Evolutionary conservation across 768 basidiomycete genomes (phyloP).

Genomic region (Boletus edulis): DNA sequence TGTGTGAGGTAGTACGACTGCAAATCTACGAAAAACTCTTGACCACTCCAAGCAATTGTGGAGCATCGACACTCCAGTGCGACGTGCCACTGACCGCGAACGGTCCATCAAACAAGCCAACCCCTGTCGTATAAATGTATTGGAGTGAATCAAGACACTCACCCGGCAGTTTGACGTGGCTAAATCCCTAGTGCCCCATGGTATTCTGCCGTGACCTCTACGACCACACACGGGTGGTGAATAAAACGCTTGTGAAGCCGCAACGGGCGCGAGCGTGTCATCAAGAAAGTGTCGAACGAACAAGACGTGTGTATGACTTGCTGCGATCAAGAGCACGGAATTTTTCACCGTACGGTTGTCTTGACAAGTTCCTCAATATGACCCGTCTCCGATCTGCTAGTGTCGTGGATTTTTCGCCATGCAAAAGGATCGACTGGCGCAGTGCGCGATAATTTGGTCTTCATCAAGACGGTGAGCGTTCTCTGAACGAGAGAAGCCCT

Average conservation of each 20-base stretch:
- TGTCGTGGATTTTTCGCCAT: conserved; percentile 4
- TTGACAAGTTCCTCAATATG: conserved; percentile 12
- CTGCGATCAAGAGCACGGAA: conserved; percentile 19
- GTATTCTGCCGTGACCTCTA: conserved; percentile 1
- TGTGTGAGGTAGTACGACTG: conserved; percentile 31
- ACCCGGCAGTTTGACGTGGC: conserved; percentile 20
- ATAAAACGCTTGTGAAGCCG: conserved; percentile 13
- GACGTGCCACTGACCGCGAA: neutral
- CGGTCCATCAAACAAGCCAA: conserved; percentile 1
- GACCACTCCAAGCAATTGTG: conserved; percentile 5
- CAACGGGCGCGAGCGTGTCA: conserved; percentile 12
- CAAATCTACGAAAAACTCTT: conserved; percentile 13
- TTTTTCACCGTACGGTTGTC: conserved; percentile 27
- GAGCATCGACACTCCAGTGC: conserved; percentile 1
- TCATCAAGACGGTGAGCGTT: conserved; percentile 12
- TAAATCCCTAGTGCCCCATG: neutral
- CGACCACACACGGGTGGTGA: conserved; percentile 6
- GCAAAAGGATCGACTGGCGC: neutral
- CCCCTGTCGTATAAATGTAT: conserved; percentile 19
- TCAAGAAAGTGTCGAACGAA: conserved; percentile 25
- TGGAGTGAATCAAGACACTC: conserved; percentile 34
- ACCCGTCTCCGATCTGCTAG: neutral
- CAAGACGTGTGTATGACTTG: conserved; percentile 19
- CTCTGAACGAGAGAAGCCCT: neutral
- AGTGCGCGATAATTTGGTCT: neutral